These are phyloP conservation scores for Fusarium humuli DNA, from an alignment of 2,329 filamentous ascomycete species.

Conservation along the genomic window DNA sequence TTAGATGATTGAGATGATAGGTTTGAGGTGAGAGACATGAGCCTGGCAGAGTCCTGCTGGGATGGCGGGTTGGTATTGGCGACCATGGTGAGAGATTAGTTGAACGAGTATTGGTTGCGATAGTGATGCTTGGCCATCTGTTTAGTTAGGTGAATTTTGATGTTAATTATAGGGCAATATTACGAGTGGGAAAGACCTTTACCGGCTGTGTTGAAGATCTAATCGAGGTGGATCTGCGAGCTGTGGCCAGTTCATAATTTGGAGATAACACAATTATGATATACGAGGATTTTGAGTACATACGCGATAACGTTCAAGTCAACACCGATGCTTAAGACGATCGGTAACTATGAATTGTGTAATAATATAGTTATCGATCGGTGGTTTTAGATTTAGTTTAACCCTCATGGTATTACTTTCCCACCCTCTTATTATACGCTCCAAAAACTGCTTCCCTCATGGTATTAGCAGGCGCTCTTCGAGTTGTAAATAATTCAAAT, in stretches of 20 bases:
- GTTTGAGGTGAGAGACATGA: fast-evolving
- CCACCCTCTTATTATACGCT: not conserved
- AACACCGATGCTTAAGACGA: not conserved
- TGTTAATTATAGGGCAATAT: not conserved
- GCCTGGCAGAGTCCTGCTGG: fast-evolving
- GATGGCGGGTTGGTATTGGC: not conserved
- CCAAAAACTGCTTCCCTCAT: constrained; percentile 4
- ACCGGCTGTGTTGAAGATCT: not conserved
- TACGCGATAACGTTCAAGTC: not conserved
- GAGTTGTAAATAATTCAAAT: constrained; percentile 14
- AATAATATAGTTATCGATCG: not conserved
- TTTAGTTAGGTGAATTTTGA: not conserved
- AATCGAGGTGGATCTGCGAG: not conserved
- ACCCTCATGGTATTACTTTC: not conserved
- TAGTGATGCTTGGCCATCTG: not conserved
- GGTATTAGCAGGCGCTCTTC: not conserved
- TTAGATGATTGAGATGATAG: fast-evolving
- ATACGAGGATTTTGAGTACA: not conserved
- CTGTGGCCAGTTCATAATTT: not conserved
- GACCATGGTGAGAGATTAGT: not conserved
- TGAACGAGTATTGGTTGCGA: not conserved
- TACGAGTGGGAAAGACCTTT: constrained; percentile 14
- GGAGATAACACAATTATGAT: not conserved
- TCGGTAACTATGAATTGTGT: not conserved
- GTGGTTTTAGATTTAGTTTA: not conserved